Evolutionary conservation across 1,284 basidiomycete species (phyloP).

Genomic region (Cystobasidium slooffiae): DNA sequence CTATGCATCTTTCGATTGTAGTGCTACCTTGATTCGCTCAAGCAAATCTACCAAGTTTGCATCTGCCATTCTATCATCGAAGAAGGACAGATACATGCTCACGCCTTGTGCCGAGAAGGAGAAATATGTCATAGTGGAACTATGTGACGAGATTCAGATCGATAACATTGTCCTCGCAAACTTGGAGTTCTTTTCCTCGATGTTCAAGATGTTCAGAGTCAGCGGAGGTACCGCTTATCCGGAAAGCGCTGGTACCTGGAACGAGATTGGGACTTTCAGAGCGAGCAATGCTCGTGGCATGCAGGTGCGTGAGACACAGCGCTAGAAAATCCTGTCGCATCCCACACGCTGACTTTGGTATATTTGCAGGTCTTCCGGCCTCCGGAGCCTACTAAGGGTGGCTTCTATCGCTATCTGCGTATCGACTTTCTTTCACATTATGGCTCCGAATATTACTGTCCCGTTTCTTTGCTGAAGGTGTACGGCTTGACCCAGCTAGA

Average conservation of each 20-base stretch:
- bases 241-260: conserved; percentile 57
- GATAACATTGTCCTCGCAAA: conserved; percentile 96
- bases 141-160: conserved; percentile 95
- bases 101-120: conserved; percentile 76
- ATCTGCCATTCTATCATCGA: conserved; percentile 80
- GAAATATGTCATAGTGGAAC: conserved; percentile 90
- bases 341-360: background rate
- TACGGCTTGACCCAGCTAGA: conserved; percentile 97
- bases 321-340: background rate
- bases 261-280: conserved; percentile 69
- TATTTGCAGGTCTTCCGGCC: conserved; percentile 72
- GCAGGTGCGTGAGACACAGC: conserved; percentile 66
- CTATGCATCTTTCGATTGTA: conserved; percentile 91
- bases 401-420: conserved; percentile 90
- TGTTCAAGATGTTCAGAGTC: conserved; percentile 89
- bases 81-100: conserved; percentile 96
- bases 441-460: conserved; percentile 94
- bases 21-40: conserved; percentile 83
- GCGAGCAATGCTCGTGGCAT: conserved; percentile 91
- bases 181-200: conserved; percentile 97
- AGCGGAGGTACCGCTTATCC: conserved; percentile 56
- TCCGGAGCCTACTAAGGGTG: conserved; percentile 63
- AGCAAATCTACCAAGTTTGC: conserved; percentile 83
- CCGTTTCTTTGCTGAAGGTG: conserved; percentile 86
- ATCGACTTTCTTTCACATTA: conserved; percentile 95